Evolutionary conservation across 139 green algal genomes (phyloP).

Genomic region (Eudorina sp.): DNA sequence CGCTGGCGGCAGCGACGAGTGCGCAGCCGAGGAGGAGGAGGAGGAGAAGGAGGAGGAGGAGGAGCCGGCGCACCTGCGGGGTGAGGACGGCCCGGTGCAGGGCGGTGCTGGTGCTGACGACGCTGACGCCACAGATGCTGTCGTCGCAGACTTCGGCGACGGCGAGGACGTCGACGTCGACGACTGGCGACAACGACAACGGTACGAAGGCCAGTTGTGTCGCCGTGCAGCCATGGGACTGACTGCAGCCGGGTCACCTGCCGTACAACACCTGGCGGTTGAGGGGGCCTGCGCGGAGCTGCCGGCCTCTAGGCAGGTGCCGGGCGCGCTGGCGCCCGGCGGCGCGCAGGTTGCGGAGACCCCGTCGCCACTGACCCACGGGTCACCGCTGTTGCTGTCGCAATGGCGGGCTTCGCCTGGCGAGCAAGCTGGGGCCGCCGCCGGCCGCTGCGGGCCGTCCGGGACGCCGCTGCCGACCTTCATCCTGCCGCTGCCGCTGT

Average conservation of each 20-base stretch:
- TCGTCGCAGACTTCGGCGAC: too few species aligned
- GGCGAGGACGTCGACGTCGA: background rate
- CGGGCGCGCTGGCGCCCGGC: background rate
- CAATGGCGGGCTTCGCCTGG: too few species aligned
- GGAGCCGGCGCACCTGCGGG: background rate
- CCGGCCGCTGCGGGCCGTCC: too few species aligned
- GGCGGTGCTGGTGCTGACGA: too few species aligned
- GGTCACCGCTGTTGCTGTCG: background rate
- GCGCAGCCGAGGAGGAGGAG: background rate
- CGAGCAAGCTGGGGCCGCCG: too few species aligned
- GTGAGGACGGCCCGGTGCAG: background rate
- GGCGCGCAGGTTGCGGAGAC: too few species aligned
- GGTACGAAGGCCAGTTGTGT: background rate
- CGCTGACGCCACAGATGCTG: too few species aligned
- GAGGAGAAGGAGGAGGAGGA: slow-evolving; percentile 5
- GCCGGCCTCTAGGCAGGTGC: background rate
- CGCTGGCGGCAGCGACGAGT: too few species aligned
- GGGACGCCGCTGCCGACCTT: background rate
- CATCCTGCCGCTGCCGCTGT: slow-evolving; percentile 17
- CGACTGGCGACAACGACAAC: background rate
- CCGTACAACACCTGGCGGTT: too few species aligned
- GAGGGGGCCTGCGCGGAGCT: too few species aligned
- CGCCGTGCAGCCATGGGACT: too few species aligned
- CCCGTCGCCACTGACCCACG: background rate
- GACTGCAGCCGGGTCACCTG: too few species aligned